A percentile compares a stretch with the other conserved stretches of the same genome.
Conservation (phyloP, 306 rosid genomes). For the Ammopiptanthus mongolicus region DNA sequence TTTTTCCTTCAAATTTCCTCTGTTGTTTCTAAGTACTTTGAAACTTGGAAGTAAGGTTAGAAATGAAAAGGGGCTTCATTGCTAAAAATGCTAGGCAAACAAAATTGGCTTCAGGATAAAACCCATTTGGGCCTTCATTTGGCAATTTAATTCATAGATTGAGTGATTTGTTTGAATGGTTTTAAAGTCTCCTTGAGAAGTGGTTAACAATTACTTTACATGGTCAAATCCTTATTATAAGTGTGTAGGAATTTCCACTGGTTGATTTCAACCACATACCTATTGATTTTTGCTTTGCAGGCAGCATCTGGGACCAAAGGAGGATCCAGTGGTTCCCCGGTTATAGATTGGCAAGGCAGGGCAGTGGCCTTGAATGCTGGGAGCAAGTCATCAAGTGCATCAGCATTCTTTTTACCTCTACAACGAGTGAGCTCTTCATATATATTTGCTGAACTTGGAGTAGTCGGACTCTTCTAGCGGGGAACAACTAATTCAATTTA, state of each 20-base stretch:
- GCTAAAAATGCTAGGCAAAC: neutral
- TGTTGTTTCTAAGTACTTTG: neutral
- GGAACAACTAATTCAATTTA: constrained; percentile 17
- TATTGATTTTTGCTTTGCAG: constrained; percentile 42
- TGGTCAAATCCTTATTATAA: neutral
- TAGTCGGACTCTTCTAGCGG: constrained; percentile 17
- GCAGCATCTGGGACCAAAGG: constrained; percentile 99
- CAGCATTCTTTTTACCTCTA: constrained; percentile 86
- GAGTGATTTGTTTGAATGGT: neutral
- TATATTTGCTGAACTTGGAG: constrained; percentile 26
- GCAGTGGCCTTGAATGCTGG: constrained; percentile 98
- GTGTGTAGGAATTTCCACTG: neutral
- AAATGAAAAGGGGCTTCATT: neutral
- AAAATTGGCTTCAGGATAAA: neutral
- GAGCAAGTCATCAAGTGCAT: constrained; percentile 93
- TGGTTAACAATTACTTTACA: constrained; percentile 10
- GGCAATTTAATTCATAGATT: neutral
- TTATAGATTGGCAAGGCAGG: constrained; percentile 91
- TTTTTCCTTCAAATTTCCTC: neutral
- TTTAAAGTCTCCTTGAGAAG: neutral
- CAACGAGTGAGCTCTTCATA: constrained; percentile 64
- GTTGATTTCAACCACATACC: constrained; percentile 16
- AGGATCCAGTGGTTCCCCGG: constrained; percentile 98
- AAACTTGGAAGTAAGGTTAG: neutral
- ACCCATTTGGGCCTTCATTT: neutral